phyloP scores from a whole-genome alignment of 345 rosid species.

The Populus pruinosa region DNA sequence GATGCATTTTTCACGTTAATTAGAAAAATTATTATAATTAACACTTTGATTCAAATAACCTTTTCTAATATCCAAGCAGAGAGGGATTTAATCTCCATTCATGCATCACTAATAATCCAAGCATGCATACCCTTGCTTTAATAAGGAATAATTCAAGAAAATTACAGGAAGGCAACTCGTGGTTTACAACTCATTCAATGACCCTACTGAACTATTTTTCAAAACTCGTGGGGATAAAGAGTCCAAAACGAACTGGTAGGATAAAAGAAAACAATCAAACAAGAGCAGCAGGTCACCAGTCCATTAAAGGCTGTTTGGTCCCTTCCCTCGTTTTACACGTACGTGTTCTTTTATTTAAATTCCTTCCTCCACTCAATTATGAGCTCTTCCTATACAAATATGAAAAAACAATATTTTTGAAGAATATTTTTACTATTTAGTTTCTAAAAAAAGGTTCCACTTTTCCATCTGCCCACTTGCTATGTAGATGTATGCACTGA shows the following conservation, averaged over 20 bases:
- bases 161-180: not conserved
- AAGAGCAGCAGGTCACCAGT: not conserved
- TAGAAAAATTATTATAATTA: too few relatives aligned
- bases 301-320: not conserved
- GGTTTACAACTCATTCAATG: not conserved
- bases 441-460: not conserved
- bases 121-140: too few relatives aligned
- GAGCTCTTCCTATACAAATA: not conserved
- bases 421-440: not conserved
- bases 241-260: not conserved
- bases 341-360: not conserved
- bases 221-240: slow-evolving; percentile 1
- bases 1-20: too few relatives aligned
- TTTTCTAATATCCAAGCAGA: too few relatives aligned
- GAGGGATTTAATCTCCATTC: too few relatives aligned
- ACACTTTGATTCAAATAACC: too few relatives aligned
- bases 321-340: not conserved
- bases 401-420: not conserved
- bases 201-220: not conserved
- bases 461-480: too few relatives aligned
- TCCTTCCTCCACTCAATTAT: not conserved
- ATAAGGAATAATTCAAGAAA: too few relatives aligned
- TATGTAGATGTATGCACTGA: not conserved
- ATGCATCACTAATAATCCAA: too few relatives aligned
- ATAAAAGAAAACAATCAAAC: not conserved